Base-by-base conservation (phyloP, 2,329 filamentous ascomycete genomes). In the Fusarium liriodendri region DNA sequence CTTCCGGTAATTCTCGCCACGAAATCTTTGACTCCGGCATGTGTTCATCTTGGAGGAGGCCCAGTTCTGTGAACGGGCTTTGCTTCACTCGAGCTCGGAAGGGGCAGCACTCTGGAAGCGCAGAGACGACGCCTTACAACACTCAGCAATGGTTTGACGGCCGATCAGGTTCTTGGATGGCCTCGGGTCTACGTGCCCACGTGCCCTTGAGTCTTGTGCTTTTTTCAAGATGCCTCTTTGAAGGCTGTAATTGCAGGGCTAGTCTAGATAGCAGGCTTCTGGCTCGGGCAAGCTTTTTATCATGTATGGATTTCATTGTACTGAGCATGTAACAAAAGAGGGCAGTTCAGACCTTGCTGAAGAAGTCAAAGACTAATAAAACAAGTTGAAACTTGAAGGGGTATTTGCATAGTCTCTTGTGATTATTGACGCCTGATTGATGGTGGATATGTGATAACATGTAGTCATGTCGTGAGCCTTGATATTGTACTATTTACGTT, bases 1-100 rank as follows among this genome's bases (percentile, higher is more conserved):
- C 86, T 91, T 90, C 82, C 87, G 89, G 78, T 91, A 78, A 78
- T 59, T 42, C 62, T 32, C 70, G 47, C 32, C 45, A 62, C 60
- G 33, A 40, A 37, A 47, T 57, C 62, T 20, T 37, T 50, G 40
- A 52, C 59, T 67, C 45, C 32, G 37, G 35, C 45, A 59, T 62
- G 35, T 27, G 37, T 50, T 60, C 47, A 58, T 47, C 16, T 55
- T 40, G 60, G 59, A 66, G 29, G 16, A 37, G 60, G 59, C 64
- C 62, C 47, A 67, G 70, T 73, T 78, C 70, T 74, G 76, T 50
- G 75, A 75, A 76, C 67, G 37, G 69, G 67, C 50, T 67, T 57
- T 33, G 32, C 35, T 64, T 64, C 45, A 61, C 62, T 64, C 45
- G 59, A 40, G 60, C 33, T 52, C 16, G 60, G 45, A 22, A 62